phyloP scores from a whole-genome alignment of 495 filamentous ascomycete genomes.

The Saxophila tyrrhenica region DNA sequence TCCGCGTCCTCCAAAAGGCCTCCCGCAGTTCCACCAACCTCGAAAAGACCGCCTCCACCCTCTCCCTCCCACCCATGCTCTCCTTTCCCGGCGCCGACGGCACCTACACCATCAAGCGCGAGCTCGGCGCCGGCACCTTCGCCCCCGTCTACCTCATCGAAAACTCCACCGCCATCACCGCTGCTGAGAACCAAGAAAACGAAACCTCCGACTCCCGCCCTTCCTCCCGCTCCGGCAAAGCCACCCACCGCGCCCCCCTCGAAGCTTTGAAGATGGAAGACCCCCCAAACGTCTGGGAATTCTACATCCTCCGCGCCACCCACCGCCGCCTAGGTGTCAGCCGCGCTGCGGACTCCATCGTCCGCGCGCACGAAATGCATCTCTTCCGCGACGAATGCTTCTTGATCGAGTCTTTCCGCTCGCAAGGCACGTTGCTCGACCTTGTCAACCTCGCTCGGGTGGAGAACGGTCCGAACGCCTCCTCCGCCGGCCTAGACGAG shows the following conservation, averaged over 20 bases:
- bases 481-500: slow-evolving; percentile 65
- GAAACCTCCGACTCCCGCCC: slow-evolving; percentile 28
- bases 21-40: slow-evolving; percentile 39
- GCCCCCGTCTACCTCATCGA: slow-evolving; percentile 89
- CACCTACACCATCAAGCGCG: slow-evolving; percentile 67
- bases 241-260: slow-evolving; percentile 41
- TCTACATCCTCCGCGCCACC: slow-evolving; percentile 82
- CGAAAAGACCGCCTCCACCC: slow-evolving; percentile 46
- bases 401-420: slow-evolving; percentile 74
- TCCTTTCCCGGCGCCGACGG: slow-evolving; percentile 50
- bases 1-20: slow-evolving; percentile 53
- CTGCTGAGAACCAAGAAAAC: slow-evolving; percentile 35
- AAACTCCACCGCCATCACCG: slow-evolving; percentile 39
- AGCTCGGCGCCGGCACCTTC: slow-evolving; percentile 86
- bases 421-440: slow-evolving; percentile 86
- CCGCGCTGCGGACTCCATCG: slow-evolving; percentile 61
- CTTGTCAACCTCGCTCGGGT: slow-evolving; percentile 75
- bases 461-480: slow-evolving; percentile 41
- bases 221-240: slow-evolving; percentile 26
- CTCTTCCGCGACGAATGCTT: slow-evolving; percentile 77
- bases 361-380: slow-evolving; percentile 77
- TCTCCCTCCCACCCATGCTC: slow-evolving; percentile 51
- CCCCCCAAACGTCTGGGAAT: slow-evolving; percentile 85
- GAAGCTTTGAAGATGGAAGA: slow-evolving; percentile 92
- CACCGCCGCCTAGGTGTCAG: slow-evolving; percentile 58